phyloP scores from a whole-genome alignment of 2,329 filamentous ascomycete genomes.

The Aspergillus ochraceoroseus region DNA sequence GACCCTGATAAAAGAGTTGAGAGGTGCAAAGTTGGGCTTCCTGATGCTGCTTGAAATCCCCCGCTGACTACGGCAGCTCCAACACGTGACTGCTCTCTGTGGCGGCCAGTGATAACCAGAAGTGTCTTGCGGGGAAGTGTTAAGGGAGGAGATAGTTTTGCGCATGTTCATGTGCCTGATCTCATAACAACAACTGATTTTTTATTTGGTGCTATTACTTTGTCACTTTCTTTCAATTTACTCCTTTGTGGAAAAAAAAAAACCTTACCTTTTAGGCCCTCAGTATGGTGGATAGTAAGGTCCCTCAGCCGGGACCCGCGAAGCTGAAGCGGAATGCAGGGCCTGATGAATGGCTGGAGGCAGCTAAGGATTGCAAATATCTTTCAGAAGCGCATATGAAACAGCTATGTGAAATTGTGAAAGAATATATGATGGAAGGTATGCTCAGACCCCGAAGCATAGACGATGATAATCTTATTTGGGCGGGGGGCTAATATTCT shows the following conservation, averaged over 20 bases:
- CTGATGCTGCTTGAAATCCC: slow-evolving; percentile 4
- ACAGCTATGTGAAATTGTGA: slow-evolving; percentile 96
- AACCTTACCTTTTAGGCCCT: neutral
- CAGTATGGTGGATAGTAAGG: slow-evolving; percentile 48
- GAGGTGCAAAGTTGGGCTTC: no score
- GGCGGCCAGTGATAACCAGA: slow-evolving; percentile 11
- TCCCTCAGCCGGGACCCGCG: slow-evolving; percentile 88
- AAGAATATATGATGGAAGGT: slow-evolving; percentile 99
- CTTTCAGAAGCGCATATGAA: slow-evolving; percentile 97
- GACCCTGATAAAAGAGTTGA: no score
- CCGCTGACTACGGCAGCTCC: slow-evolving; percentile 9
- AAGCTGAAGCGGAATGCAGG: slow-evolving; percentile 77
- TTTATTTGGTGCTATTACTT: neutral
- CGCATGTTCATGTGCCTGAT: slow-evolving; percentile 4
- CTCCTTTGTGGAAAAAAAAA: no score
- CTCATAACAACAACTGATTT: neutral
- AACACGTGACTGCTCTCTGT: slow-evolving; percentile 11
- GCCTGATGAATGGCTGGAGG: slow-evolving; percentile 92
- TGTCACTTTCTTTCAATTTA: neutral
- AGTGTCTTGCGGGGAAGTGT: slow-evolving; percentile 8
- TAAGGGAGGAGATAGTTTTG: neutral
- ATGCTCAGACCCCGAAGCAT: slow-evolving; percentile 15
- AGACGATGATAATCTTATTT: neutral
- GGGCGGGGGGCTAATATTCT: slow-evolving; percentile 15
- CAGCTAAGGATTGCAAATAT: slow-evolving; percentile 96